Evolutionary conservation across 257 asterid species (phyloP), one percentile per base, ranked within the genome.

Genomic region (Haberlea rhodopensis): DNA sequence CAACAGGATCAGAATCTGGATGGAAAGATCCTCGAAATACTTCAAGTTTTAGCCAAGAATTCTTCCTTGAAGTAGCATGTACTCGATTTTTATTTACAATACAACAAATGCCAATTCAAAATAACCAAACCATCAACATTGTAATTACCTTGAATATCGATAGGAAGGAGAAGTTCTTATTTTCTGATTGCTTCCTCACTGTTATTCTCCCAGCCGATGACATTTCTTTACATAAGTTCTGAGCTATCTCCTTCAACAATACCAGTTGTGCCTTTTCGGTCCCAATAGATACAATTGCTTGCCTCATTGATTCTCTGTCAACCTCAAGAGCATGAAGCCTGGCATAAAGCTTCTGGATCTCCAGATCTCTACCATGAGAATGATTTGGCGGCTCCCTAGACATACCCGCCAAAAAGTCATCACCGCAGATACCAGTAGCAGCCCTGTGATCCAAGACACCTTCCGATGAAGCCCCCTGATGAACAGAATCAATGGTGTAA

Each of bases 291-390:
- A 89, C 70, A 57, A 92, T 81, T 70, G 96, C 86, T 71, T 84
- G 97, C 82, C 95, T 84, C 98, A 92, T 87, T 21, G 94, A 85
- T 81, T 92, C 97, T 74, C 95, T 83, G 68, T 92, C 98, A 72
- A 96, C 98, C 82, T 92, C 98, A 53, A 92, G 95, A 48, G 95
- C 89, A 52, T 87, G 98, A 76, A 89, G 86, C 83, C 97, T 85
- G 21, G 78, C 84, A 73, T 92, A 85, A 71, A 92, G 78, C 87
- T 89, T 89, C 72, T 80, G 89, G 72, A 92, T 75, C 66, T 87
- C 95, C 27, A 86, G 77, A 70, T 89, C 95, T 63, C 72, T 79
- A 61, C 64, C 68, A 68, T 75, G 76, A 11, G 81, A 73, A 62
- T 71, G 76, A 57, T 75, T 62, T 27, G 71, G 60, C 2, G 86